These are phyloP conservation scores for Eucalyptus pauciflora DNA, from an alignment of 345 rosid species.

Conservation along the genomic window DNA sequence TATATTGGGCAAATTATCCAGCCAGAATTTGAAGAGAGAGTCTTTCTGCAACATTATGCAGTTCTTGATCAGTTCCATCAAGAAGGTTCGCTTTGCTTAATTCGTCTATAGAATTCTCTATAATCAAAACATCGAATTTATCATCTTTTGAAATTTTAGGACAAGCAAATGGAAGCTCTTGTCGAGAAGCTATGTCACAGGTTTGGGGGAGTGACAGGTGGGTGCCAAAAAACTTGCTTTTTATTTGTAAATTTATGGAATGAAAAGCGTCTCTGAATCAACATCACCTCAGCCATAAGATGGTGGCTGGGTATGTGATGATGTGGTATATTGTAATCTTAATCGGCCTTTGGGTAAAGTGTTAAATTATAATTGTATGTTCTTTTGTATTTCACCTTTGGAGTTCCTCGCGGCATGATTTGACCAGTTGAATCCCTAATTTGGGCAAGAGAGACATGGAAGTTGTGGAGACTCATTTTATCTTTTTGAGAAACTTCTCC, in stretches of 20 bases:
- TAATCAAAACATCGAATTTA: not conserved
- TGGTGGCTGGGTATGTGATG: not conserved
- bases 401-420: not conserved
- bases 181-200: conserved; percentile 98
- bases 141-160: conserved; percentile 31
- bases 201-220: conserved; percentile 88
- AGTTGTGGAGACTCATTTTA: not conserved
- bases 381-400: not conserved
- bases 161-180: conserved; percentile 96
- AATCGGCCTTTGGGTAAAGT: not conserved
- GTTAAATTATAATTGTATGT: not conserved
- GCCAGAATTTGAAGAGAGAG: conserved; percentile 63
- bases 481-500: not conserved
- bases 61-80: conserved; percentile 87
- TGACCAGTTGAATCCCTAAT: not conserved
- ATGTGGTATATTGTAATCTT: not conserved
- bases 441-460: not conserved
- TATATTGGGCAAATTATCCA: conserved; percentile 73
- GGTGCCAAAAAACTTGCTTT: not conserved
- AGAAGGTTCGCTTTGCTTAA: conserved; percentile 43
- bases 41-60: conserved; percentile 93
- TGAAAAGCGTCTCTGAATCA: not conserved
- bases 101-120: not conserved
- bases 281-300: not conserved
- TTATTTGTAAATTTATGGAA: not conserved